Base-by-base conservation (phyloP, 1,139 yeast species). In the Pichia sorboxylosa region DNA sequence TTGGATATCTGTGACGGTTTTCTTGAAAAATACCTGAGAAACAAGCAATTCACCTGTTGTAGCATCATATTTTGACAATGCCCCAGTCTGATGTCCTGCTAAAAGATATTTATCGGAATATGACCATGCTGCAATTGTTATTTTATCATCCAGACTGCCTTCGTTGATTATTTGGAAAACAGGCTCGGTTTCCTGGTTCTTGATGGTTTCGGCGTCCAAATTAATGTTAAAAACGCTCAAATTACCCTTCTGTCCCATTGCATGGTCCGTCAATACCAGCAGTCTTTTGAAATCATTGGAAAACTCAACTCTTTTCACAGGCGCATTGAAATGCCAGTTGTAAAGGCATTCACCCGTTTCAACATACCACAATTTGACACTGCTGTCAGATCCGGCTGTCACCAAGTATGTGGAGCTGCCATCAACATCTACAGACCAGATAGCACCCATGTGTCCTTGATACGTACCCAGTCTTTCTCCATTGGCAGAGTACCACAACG, bases 391-490 rank as follows among this genome's bases (percentile, higher is more conserved):
- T 44, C 93, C 76, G 26, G 95, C 97, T 5, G 98, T 87, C 37
- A 78, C 75, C 47, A 84, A 76, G 43, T 72, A 69, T 27, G 67
- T 64, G 17, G 92, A 61, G 52, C 67, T 66, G 30, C 69, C 64
- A 55, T 83, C 93, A 34, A 85, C 80, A 54, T 90, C 97, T 43
- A 90, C 79, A 26, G 95, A 78, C 93, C 94, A 85, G 51, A 90
- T 79, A 40, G 96, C 83, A 75, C 98, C 98, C 43, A 69, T 69
- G 57, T 90, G 98, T 13, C 85, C 85, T 40, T 72, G 75, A 46
- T 84, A 73, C 38, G 99, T 90, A 33, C 98, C 99, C 40, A 92
- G 62, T 59, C 98, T 75, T 62, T 92, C 98, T 48, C 99, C 99
- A 55, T 87, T 90, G 44, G 82, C 79, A 18, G 96, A 73, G 59